Conservation (phyloP, 164 flowering plant genomes). For the Stephania cephalantha region DNA sequence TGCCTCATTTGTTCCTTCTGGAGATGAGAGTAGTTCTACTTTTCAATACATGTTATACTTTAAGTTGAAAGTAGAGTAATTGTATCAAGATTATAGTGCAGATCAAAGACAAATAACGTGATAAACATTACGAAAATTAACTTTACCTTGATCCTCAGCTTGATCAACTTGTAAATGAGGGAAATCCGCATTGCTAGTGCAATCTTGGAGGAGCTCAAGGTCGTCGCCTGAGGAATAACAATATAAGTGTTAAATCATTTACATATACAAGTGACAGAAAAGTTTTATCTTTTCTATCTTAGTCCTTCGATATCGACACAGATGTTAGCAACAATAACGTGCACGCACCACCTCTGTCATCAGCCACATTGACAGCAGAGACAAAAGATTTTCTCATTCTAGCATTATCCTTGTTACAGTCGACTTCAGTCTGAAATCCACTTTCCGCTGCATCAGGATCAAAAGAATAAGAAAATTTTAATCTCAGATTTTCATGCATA, state of each 20-base stretch:
- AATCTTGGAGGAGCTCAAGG: neutral
- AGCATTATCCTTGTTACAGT: neutral
- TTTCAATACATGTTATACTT: neutral
- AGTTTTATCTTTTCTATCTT: neutral
- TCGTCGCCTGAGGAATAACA: neutral
- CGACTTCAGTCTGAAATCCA: neutral
- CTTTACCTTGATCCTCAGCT: neutral
- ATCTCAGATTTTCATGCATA: neutral
- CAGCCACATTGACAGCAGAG: neutral
- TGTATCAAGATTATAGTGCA: neutral
- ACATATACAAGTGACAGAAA: neutral
- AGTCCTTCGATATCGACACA: neutral
- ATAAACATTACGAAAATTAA: neutral
- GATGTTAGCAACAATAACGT: no score
- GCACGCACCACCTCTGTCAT: neutral
- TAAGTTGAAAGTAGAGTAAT: neutral
- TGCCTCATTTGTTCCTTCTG: neutral
- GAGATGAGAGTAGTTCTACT: neutral
- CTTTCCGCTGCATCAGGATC: neutral
- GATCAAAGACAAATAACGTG: neutral
- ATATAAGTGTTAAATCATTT: neutral
- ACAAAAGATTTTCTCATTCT: neutral
- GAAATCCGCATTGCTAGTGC: neutral
- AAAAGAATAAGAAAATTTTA: neutral
- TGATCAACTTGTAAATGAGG: neutral